phyloP scores from a whole-genome alignment of 73 alveolate genomes.

The Symbiodinium pilosum region DNA sequence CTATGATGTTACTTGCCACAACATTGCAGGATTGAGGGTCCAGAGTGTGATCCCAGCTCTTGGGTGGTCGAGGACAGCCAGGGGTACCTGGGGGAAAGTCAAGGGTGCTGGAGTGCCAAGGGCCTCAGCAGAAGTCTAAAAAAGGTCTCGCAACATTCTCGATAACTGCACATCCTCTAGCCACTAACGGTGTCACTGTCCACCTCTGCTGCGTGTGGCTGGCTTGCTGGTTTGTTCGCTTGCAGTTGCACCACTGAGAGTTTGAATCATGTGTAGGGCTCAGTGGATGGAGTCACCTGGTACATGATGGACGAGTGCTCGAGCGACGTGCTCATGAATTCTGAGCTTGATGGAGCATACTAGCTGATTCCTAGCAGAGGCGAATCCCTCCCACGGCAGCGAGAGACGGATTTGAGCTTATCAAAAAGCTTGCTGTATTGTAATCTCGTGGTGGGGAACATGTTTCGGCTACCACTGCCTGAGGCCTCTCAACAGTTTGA shows the following conservation, averaged over 20 bases:
- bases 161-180: no score
- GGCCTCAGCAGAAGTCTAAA: no score
- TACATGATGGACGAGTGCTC: background rate
- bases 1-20: no score
- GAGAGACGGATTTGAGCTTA: background rate
- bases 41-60: constrained; percentile 66
- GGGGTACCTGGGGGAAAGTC: no score
- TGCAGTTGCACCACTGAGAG: background rate
- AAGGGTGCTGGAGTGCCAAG: no score
- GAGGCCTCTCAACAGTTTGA: constrained; percentile 31
- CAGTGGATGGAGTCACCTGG: constrained; percentile 70
- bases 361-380: background rate
- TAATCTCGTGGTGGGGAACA: no score
- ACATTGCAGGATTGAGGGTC: constrained; percentile 19
- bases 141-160: no score
- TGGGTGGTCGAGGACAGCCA: constrained; percentile 42
- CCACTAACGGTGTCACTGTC: no score
- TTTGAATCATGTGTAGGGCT: no score
- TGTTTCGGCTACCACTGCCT: background rate
- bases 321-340: background rate
- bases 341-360: background rate
- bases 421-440: background rate
- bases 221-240: background rate
- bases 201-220: no score
- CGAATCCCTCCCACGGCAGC: constrained; percentile 53